Base-by-base conservation (phyloP, 164 flowering plant genomes). In the Vitis rupestris region DNA sequence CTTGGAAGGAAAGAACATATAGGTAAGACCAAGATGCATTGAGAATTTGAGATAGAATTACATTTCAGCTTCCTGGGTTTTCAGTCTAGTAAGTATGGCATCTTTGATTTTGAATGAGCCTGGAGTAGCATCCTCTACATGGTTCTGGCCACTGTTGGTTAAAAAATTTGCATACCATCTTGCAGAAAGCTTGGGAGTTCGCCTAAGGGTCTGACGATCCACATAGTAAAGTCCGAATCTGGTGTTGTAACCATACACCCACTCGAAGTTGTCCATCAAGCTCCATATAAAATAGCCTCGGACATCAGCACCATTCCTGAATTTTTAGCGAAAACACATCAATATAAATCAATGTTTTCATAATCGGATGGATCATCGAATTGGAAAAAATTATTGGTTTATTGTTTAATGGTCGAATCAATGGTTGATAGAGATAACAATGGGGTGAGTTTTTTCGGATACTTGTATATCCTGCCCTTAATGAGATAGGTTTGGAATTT, bases 271-370 rank as follows among this genome's bases (percentile, higher is more conserved):
- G 63, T 87, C 91, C 76, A 89, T 72, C 72, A 89, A 74, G 12
- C 80, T 74, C 94, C 94, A 89, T 14, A 78, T 59, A 31, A 87
- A 87, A 66, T 89, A 87, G 31, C 91, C 88, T 4, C 85, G 78
- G 2, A 89, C 93, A 71, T 87, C 76, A 7, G 86, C 89, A n/a
- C 89, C 91, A 47, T 83, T 69, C 79, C 87, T 82, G 63, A 44
- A 1, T 30, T 19, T 10, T 11, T 12, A 30, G 19, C 0, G 8
- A 27, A 29, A 55, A 31, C 0, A 37, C 7, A 37, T 37, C 6
- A 37, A 37, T 37, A 37, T 37, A 37, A 37, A 37, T 23, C 0
- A 23, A 23, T 23, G 27, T 23, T 23, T 23, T 23, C 27, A 23
- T 23, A 23, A 23, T 23, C 2, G 27, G 27, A 23, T 23, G 27